phyloP scores from a whole-genome alignment of 352 stramenopile species.

The Phytophthora sojae region DNA sequence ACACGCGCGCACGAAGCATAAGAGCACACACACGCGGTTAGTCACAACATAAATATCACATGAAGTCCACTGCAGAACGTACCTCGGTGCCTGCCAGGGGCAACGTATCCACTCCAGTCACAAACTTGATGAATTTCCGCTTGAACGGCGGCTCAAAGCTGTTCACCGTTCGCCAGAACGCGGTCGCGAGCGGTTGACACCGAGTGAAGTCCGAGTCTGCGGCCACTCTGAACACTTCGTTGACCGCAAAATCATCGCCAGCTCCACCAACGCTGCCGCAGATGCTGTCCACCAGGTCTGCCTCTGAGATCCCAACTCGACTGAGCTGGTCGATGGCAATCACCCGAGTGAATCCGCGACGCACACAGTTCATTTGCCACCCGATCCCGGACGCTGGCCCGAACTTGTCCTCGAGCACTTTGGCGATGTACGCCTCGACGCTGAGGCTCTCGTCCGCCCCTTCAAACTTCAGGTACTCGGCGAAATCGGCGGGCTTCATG shows the following conservation, averaged over 20 bases:
- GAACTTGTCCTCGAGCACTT: slow-evolving; percentile 59
- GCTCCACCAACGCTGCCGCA: slow-evolving; percentile 24
- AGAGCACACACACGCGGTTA: neutral
- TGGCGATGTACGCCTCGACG: slow-evolving; percentile 57
- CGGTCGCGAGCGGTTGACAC: slow-evolving; percentile 45
- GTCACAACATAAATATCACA: neutral
- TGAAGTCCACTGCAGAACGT: slow-evolving; percentile 4
- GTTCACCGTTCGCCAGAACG: slow-evolving; percentile 68
- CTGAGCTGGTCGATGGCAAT: slow-evolving; percentile 37
- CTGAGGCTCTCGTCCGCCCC: slow-evolving; percentile 39
- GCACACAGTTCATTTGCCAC: slow-evolving; percentile 61
- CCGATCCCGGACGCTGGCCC: slow-evolving; percentile 45
- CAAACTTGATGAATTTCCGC: slow-evolving; percentile 77
- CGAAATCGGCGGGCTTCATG: slow-evolving; percentile 62
- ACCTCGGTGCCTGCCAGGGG: slow-evolving; percentile 74
- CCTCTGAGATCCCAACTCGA: slow-evolving; percentile 26
- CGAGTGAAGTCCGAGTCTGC: slow-evolving; percentile 64
- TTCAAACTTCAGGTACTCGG: slow-evolving; percentile 67
- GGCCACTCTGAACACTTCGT: slow-evolving; percentile 61
- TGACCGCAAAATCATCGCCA: slow-evolving; percentile 49
- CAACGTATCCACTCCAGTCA: slow-evolving; percentile 74
- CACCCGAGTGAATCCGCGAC: slow-evolving; percentile 55
- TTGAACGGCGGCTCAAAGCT: slow-evolving; percentile 60
- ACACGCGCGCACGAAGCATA: neutral
- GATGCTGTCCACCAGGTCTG: slow-evolving; percentile 52